phyloP scores from a whole-genome alignment of 495 filamentous ascomycete genomes.

The Penicillium arizonense region DNA sequence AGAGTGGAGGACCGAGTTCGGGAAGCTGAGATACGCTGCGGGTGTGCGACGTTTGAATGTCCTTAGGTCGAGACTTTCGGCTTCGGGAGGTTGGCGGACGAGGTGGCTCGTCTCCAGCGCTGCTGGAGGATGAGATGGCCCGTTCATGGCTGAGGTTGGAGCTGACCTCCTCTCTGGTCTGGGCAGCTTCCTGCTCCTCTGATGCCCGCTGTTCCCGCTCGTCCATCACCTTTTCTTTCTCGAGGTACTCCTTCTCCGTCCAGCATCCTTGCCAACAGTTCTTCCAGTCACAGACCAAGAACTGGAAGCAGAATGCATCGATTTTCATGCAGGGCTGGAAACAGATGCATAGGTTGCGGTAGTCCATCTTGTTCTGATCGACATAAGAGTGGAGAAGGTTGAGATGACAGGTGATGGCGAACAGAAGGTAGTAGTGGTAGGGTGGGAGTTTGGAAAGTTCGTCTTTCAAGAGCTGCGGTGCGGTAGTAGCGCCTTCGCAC shows the following conservation, averaged over 20 bases:
- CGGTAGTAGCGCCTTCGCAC: conserved; percentile 69
- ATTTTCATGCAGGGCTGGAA: conserved; percentile 94
- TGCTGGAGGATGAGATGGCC: conserved; percentile 62
- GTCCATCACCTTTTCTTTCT: conserved; percentile 66
- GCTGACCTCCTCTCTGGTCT: conserved; percentile 8
- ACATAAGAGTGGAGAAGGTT: conserved; percentile 81
- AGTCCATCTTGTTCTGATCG: conserved; percentile 93
- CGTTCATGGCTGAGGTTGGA: conserved; percentile 47
- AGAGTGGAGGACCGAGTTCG: conserved; percentile 73
- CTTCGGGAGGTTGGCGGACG: conserved; percentile 33
- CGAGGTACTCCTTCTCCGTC: conserved; percentile 78
- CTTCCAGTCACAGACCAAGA: conserved; percentile 87
- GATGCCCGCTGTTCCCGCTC: conserved; percentile 30
- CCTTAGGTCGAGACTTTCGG: conserved; percentile 37
- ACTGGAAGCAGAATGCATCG: conserved; percentile 85
- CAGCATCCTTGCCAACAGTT: conserved; percentile 94
- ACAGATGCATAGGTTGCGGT: conserved; percentile 87
- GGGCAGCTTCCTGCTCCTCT: conserved; percentile 21
- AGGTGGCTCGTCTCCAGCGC: conserved; percentile 29
- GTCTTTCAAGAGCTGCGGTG: conserved; percentile 79
- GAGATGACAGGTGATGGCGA: conserved; percentile 91
- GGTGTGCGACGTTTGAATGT: conserved; percentile 38
- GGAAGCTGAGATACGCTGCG: conserved; percentile 48
- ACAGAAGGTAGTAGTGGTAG: conserved; percentile 93
- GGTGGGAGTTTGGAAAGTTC: conserved; percentile 87